Conservation (phyloP, 140 eudicot genomes). For the Bidens hawaiensis region DNA sequence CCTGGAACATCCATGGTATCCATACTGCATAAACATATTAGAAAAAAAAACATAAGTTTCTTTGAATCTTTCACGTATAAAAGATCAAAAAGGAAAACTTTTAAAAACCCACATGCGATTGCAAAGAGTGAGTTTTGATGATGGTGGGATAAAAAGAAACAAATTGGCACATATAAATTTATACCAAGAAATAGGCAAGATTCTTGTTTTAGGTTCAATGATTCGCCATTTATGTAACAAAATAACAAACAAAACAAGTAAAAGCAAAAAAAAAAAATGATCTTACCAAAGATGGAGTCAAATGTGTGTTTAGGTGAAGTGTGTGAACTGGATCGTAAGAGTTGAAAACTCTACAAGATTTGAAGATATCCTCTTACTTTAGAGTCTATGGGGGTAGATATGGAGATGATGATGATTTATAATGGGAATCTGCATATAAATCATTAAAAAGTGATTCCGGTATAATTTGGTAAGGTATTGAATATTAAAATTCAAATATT, state of each 20-base stretch:
- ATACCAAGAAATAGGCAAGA: background rate
- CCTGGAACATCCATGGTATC: slow-evolving; percentile 9
- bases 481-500: background rate
- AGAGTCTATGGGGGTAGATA: slow-evolving; percentile 7
- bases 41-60: background rate
- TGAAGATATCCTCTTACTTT: slow-evolving; percentile 20
- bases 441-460: background rate
- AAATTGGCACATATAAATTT: background rate
- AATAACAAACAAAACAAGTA: background rate
- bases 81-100: background rate
- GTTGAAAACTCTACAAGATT: slow-evolving; percentile 9
- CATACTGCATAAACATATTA: slow-evolving; percentile 22
- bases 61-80: background rate
- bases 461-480: background rate
- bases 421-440: background rate
- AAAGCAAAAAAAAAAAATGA: background rate
- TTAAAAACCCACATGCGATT: slow-evolving; percentile 10
- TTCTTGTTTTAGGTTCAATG: background rate
- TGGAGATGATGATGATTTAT: background rate
- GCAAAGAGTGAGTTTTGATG: background rate
- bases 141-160: background rate
- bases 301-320: slow-evolving; percentile 17
- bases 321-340: slow-evolving; percentile 5
- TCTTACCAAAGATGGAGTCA: slow-evolving; percentile 11
- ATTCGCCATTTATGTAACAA: background rate